These are phyloP conservation scores for Cryomyces minteri DNA, from an alignment of 495 filamentous ascomycete species.

Conservation along the genomic window DNA sequence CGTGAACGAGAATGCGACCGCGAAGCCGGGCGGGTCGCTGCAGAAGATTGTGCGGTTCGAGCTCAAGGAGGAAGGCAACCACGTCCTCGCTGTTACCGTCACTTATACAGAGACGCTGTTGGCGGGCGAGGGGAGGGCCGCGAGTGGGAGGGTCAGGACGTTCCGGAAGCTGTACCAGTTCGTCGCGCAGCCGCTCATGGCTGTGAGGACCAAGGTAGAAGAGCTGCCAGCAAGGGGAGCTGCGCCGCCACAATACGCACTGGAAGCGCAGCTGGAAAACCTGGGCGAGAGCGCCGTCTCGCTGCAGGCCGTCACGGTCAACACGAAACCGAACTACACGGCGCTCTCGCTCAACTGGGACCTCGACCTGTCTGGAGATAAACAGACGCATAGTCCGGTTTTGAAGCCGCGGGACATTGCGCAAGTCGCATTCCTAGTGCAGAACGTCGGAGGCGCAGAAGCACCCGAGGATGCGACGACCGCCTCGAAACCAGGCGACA, in stretches of 20 bases:
- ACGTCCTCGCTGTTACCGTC: constrained; percentile 86
- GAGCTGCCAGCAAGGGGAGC: constrained; percentile 25
- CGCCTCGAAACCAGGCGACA: constrained; percentile 19
- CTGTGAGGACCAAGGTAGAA: constrained; percentile 76
- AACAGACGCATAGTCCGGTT: constrained; percentile 31
- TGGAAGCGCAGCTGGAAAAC: constrained; percentile 94
- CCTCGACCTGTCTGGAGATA: constrained; percentile 14
- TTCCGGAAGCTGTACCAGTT: constrained; percentile 97
- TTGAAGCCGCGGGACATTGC: constrained; percentile 73
- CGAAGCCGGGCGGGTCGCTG: constrained; percentile 48
- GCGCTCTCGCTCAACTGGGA: constrained; percentile 42
- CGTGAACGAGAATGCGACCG: constrained; percentile 25
- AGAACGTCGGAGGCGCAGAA: constrained; percentile 37
- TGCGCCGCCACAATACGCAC: constrained; percentile 24
- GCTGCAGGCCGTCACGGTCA: constrained; percentile 34
- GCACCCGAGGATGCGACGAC: constrained; percentile 23
- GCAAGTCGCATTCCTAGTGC: constrained; percentile 78
- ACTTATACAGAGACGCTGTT: constrained; percentile 56
- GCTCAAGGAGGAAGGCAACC: constrained; percentile 82
- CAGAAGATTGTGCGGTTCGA: constrained; percentile 76
- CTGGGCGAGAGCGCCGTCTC: constrained; percentile 50
- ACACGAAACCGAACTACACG: constrained; percentile 35
- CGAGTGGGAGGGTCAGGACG: constrained; percentile 55
- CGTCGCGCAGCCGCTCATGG: constrained; percentile 70
- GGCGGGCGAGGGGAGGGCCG: constrained; percentile 27